Evolutionary conservation across 345 rosid species (phyloP), one percentile per base, ranked within the genome.

Genomic region (sweet orange (Citrus sinensis)): DNA sequence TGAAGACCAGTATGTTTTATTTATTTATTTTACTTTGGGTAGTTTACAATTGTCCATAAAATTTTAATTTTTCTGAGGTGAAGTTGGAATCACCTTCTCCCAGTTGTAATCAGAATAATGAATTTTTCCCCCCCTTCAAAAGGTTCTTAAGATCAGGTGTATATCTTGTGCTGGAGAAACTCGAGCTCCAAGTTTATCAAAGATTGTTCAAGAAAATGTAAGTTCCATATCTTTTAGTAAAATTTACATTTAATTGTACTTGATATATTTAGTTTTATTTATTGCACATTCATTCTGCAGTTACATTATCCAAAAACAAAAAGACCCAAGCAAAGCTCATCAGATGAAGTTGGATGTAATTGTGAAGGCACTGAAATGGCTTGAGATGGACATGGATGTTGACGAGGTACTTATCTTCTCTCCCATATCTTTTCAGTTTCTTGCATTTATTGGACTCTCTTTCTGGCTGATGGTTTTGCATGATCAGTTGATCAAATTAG

Each of bases 131-230:
- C 72, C 67, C 49, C 9, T 40, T 69, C 67, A 4, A 81, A 94
- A 94, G 98, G 87, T 91, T 94, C 84, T 87, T 96, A 80, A 88
- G 99, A 80, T 96, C 99, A 0, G 99, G 99, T 5, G 98, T 94
- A 76, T 94, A 91, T 81, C 98, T 96, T 66, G 99, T 94, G 42
- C 87, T 96, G 30, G 99, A 96, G 90, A 94, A 92, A 91, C 93
- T 96, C 34, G 99, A 96, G 87, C 98, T 94, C 62, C 99, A 96
- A 87, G 97, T 94, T 75, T 94, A 92, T 89, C 97, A 96, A 81
- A 88, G 98, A 89, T 80, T 94, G 82, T 79, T 94, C 34, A 94
- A 92, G 87, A 96, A 96, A 91, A 96, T 96, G 98, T 91, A 87
- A 87, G 94, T 55, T 37, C 60, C 40, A 14, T 29, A 2, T 30